Conservation (phyloP, 345 rosid genomes). For the Boechera divaricarpa region DNA sequence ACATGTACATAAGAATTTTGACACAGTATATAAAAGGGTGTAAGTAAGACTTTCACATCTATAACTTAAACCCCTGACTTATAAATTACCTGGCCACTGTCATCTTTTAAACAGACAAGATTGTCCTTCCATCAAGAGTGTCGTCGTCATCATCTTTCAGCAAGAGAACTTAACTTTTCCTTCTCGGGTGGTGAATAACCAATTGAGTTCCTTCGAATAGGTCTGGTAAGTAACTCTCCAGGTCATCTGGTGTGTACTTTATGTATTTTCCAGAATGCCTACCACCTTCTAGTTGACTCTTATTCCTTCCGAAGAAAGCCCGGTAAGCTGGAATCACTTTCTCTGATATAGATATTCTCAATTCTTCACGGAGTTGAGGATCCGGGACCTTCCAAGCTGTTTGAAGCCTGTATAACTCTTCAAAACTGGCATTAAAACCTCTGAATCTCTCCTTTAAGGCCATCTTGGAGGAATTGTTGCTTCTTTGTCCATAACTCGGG, state of each 20-base stretch:
- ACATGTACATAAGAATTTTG: slow-evolving; percentile 63
- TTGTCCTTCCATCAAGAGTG: slow-evolving; percentile 19
- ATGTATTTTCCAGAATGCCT: slow-evolving; percentile 90
- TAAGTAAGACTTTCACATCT: slow-evolving; percentile 38
- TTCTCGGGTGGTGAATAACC: slow-evolving; percentile 83
- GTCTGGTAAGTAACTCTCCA: slow-evolving; percentile 77
- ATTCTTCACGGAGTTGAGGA: slow-evolving; percentile 94
- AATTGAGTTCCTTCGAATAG: slow-evolving; percentile 85
- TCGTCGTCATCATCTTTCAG: neutral
- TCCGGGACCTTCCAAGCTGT: slow-evolving; percentile 97
- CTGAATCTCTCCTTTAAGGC: slow-evolving; percentile 88
- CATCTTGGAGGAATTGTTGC: slow-evolving; percentile 63
- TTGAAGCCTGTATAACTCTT: slow-evolving; percentile 85
- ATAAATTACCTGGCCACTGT: slow-evolving; percentile 39
- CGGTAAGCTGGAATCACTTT: slow-evolving; percentile 91
- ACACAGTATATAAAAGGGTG: slow-evolving; percentile 50
- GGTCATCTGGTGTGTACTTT: slow-evolving; percentile 90
- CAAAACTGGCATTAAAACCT: slow-evolving; percentile 86
- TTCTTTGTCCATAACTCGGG: slow-evolving; percentile 55
- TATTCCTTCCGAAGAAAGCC: slow-evolving; percentile 84
- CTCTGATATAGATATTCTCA: slow-evolving; percentile 88
- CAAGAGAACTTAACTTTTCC: slow-evolving; percentile 57
- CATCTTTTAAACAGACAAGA: slow-evolving; percentile 32
- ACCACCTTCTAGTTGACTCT: slow-evolving; percentile 79
- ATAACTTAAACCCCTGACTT: slow-evolving; percentile 41